Evolutionary conservation across 2,329 filamentous ascomycete genomes (phyloP), one percentile per base, ranked within the genome.

Genomic region (Fonsecaea pugnacius): DNA sequence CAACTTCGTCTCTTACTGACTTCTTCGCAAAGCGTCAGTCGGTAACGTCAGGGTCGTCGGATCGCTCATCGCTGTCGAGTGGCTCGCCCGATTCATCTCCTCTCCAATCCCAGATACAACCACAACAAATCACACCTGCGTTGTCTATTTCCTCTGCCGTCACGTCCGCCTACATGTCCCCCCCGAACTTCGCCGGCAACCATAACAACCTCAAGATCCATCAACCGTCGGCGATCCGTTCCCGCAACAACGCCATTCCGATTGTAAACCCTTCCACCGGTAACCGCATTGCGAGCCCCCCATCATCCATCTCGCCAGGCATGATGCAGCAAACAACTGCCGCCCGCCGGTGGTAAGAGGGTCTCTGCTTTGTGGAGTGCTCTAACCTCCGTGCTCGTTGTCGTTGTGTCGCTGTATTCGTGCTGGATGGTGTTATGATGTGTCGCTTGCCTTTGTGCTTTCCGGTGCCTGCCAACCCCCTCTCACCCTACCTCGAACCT

Each of bases 211-310:
- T 94, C 72, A 97, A 96, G 82, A 84, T 96, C 68, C 92, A 96
- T 79, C 94, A 97, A 82, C 92, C 93, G 66, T 85, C 93, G 67
- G 91, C 93, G 67, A 91, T 93, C 69, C 91, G 95, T 71, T 67
- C 67, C 14, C 65, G 70, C 38, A 91, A 92, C 78, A 98, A 97
- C 78, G 92, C 95, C 74, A 98, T 98, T 71, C 94, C 94, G 65
- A 99, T 99, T 77, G 91, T 98, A 79, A 96, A 99, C 83, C 95
- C 95, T 60, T 91, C 87, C 71, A 97, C 94, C 63, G 92, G 95
- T 74, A 88, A 92, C 77, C 86, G 87, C 74, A 89, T 97, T 83
- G 89, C 92, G 62, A 96, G 92, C 81, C 94, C 94, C 71, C 92
- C 94, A 30, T 89, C 89, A 67, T 87, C 85, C 69, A 84, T 89